Evolutionary conservation across 441 rosid genomes (phyloP), one percentile per base, ranked within the genome.

Genomic region (California macrophylla): DNA sequence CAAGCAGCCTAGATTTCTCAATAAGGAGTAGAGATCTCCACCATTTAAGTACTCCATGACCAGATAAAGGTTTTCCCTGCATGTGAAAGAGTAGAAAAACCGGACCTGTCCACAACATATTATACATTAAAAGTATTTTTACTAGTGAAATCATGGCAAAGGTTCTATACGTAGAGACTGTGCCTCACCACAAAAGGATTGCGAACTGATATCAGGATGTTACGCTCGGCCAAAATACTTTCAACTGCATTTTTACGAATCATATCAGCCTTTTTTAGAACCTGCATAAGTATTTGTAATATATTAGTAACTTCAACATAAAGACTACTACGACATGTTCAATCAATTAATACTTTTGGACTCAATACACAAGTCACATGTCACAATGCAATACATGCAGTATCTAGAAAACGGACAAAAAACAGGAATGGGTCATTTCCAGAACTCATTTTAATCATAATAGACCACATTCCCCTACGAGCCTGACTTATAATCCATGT

Each of bases 41-140:
- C 97, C 98, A 77, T 95, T 95, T 80, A 92, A 80, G 78, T 92
- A 92, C 85, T 95, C 99, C 99, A 95, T 95, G 62, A 95, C 98
- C 71, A 95, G 74, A 80, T 95, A 95, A 69, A 95, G 97, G 79
- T 92, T 95, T 75, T 95, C 98, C 75, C 95, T 88, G 83, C 98
- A 89, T 52, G 98, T 92, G 89, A 95, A 95, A 69, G 98, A 95
- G 84, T 90, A 92, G 87, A 92, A 92, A 80, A 95, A 88, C 29
- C 97, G 92, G 52, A 95, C 99, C 99, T 95, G 95, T 74, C 71
- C 80, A 75, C 79, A 50, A 75, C 63, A 58, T 76, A 25, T 28
- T 13, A 21, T 5, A 56, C 62, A 56, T 92, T 80, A 87, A 83
- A 76, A 47, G 69, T 71, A 52, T 28, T 13, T 64, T 40, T 8